phyloP scores from a whole-genome alignment of 164 flowering plant genomes.

The Magnolia changhungtana region DNA sequence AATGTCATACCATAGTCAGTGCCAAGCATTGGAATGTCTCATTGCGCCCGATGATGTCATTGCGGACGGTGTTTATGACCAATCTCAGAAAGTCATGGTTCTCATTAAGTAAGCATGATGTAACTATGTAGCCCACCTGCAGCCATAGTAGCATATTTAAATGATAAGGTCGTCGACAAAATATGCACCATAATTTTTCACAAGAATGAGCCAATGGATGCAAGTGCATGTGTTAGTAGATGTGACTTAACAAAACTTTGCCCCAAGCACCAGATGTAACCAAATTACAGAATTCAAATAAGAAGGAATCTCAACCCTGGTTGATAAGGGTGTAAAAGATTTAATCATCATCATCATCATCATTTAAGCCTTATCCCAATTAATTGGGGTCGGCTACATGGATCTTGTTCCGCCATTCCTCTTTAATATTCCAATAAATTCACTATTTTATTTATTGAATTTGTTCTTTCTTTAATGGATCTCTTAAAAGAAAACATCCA shows the following conservation, averaged over 20 bases:
- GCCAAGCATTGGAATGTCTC: slow-evolving; percentile 99
- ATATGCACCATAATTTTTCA: background rate
- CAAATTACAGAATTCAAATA: background rate
- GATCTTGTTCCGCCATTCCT: no score
- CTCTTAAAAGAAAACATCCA: no score
- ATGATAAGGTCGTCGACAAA: background rate
- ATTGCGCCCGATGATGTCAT: slow-evolving; percentile 97
- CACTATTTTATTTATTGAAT: no score
- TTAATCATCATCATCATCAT: no score
- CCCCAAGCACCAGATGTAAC: background rate
- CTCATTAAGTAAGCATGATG: slow-evolving; percentile 89
- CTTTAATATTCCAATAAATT: no score
- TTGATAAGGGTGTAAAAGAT: no score
- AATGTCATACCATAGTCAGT: slow-evolving; percentile 77
- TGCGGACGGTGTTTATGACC: slow-evolving; percentile 94
- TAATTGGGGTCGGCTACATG: no score
- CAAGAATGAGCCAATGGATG: no score
- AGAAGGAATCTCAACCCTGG: background rate
- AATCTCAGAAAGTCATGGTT: slow-evolving; percentile 94
- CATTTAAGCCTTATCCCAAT: no score
- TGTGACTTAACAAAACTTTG: background rate
- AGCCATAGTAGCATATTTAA: slow-evolving; percentile 14
- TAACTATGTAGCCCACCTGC: slow-evolving; percentile 99
- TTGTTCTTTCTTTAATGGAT: no score
- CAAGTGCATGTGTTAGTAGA: background rate